These are phyloP conservation scores for Fusarium sp. DNA, from an alignment of 2,329 filamentous ascomycete genomes.

Conservation along the genomic window DNA sequence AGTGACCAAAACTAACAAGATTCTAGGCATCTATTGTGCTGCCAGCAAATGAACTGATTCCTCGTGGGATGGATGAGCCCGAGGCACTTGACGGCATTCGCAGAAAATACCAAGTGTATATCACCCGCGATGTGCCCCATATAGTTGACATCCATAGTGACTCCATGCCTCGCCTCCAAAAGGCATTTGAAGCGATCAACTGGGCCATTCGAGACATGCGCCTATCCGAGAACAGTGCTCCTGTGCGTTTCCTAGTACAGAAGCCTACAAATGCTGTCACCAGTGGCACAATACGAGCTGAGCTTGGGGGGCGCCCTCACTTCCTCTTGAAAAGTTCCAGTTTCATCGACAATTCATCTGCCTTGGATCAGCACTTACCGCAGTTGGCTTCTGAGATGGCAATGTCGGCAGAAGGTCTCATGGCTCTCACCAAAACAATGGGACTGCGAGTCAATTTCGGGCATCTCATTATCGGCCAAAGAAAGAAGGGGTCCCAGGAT, in stretches of 20 bases:
- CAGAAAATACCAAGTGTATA: slow-evolving; percentile 51
- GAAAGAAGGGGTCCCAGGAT: slow-evolving; percentile 45
- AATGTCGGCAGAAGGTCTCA: slow-evolving; percentile 45
- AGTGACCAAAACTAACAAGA: slow-evolving; percentile 2
- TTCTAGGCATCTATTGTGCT: slow-evolving; percentile 47
- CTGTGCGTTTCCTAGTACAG: slow-evolving; percentile 50
- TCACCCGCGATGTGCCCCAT: slow-evolving; percentile 44
- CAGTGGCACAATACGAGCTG: slow-evolving; percentile 39
- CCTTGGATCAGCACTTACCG: slow-evolving; percentile 37
- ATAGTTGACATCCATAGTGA: slow-evolving; percentile 48
- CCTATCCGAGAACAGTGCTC: slow-evolving; percentile 44
- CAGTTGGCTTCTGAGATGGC: slow-evolving; percentile 41
- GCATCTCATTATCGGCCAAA: slow-evolving; percentile 45
- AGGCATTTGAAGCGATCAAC: slow-evolving; percentile 50
- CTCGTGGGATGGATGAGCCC: slow-evolving; percentile 44
- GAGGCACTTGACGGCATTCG: slow-evolving; percentile 49
- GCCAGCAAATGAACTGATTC: slow-evolving; percentile 48
- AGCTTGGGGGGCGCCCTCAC: slow-evolving; percentile 45
- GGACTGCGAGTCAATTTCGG: slow-evolving; percentile 54
- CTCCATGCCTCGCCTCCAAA: slow-evolving; percentile 43
- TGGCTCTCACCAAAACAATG: slow-evolving; percentile 45
- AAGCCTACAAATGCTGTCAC: slow-evolving; percentile 27
- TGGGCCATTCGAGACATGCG: slow-evolving; percentile 53
- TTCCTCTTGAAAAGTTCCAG: slow-evolving; percentile 16
- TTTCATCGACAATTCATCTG: slow-evolving; percentile 8